Conservation (phyloP, 169 alveolate genomes). For the Cryptosporidium ryanae region DNA sequence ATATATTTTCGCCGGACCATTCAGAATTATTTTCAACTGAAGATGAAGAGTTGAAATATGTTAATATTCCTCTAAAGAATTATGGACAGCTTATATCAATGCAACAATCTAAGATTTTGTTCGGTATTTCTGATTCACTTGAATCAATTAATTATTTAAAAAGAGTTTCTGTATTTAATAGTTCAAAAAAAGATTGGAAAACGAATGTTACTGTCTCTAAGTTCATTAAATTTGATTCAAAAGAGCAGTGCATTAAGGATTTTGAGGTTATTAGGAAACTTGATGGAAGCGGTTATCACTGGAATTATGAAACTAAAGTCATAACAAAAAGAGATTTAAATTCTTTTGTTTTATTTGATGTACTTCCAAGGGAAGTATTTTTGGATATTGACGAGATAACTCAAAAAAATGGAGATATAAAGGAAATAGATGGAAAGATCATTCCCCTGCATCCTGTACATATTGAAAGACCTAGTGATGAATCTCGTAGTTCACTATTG, state of each 20-base stretch:
- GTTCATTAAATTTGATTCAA: background rate
- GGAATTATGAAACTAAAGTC: constrained; percentile 52
- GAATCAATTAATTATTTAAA: background rate
- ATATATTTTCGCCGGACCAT: constrained; percentile 29
- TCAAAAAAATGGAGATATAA: constrained; percentile 14
- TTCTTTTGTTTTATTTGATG: background rate
- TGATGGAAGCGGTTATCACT: constrained; percentile 34
- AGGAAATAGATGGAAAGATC: background rate
- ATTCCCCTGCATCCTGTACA: constrained; percentile 42
- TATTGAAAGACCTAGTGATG: constrained; percentile 60
- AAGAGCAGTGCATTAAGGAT: background rate
- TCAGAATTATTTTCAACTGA: constrained; percentile 23
- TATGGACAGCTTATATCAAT: background rate
- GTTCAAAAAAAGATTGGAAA: constrained; percentile 4
- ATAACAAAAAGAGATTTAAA: background rate
- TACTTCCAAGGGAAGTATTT: constrained; percentile 24
- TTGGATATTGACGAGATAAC: constrained; percentile 39
- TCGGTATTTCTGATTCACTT: background rate
- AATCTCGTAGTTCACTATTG: constrained; percentile 16
- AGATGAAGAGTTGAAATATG: constrained; percentile 10
- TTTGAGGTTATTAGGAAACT: constrained; percentile 12
- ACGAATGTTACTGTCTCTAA: constrained; percentile 9
- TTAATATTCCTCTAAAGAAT: constrained; percentile 14
- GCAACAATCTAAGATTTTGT: background rate
- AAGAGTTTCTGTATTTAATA: background rate